Evolutionary conservation across 2,329 filamentous ascomycete species (phyloP).

Genomic region (Sporothrix humicola): DNA sequence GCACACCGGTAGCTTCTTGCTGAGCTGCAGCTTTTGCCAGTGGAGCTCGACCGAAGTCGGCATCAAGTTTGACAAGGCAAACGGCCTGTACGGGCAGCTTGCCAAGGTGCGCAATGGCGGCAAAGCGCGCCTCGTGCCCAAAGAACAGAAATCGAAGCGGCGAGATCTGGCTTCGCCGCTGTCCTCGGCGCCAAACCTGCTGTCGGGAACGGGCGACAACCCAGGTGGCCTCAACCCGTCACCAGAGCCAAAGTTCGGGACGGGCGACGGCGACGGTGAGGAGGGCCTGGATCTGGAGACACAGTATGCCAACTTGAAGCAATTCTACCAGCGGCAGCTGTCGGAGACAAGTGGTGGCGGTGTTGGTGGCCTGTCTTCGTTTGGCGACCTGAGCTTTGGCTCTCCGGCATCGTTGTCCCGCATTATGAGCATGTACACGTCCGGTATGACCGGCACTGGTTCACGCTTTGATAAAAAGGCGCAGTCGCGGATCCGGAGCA

Average conservation of each 20-base stretch:
- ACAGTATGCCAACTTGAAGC: conserved; percentile 74
- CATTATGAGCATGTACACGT: conserved; percentile 88
- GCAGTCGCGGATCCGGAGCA: conserved; percentile 70
- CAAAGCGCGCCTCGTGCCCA: conserved; percentile 55
- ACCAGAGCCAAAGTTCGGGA: conserved; percentile 4
- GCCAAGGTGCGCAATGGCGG: conserved; percentile 71
- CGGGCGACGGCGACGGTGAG: conserved; percentile 45
- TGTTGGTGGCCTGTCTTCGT: conserved; percentile 53
- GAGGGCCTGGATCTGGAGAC: conserved; percentile 66
- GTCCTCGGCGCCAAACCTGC: conserved; percentile 12
- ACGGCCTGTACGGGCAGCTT: conserved; percentile 82
- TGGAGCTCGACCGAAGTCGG: conserved; percentile 92
- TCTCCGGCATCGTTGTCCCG: conserved; percentile 83
- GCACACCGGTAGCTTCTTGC: conserved; percentile 66
- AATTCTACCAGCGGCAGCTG: conserved; percentile 83
- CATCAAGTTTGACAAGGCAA: conserved; percentile 87
- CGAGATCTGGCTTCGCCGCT: conserved; percentile 51
- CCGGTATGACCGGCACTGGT: conserved; percentile 49
- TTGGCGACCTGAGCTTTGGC: conserved; percentile 63
- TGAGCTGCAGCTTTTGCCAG: conserved; percentile 88
- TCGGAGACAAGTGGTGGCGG: conserved; percentile 61
- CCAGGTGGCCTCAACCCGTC: not conserved
- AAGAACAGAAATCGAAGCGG: conserved; percentile 58
- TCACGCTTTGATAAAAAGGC: conserved; percentile 67
- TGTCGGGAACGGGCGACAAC: not conserved